Conservation (phyloP, 2,329 filamentous ascomycete genomes). For the Aspergillus quadrilineatus region DNA sequence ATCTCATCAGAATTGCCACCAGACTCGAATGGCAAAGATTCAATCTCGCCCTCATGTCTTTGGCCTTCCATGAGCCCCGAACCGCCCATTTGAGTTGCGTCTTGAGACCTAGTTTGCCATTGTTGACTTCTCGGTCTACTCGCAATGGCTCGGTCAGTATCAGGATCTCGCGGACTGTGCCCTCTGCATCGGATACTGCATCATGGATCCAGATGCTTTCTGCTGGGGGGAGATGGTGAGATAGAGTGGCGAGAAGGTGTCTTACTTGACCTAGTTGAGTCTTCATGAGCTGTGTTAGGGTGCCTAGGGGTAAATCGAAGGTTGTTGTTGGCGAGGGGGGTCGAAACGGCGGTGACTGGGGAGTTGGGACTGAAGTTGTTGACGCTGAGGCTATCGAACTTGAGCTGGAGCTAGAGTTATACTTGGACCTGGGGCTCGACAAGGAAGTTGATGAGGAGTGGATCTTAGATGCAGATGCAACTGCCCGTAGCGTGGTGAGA, state of each 20-base stretch:
- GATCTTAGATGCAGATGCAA: background rate
- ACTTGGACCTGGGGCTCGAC: background rate
- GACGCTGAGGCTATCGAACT: background rate
- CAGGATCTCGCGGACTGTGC: slow-evolving; percentile 33
- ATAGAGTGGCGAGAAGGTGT: slow-evolving; percentile 17
- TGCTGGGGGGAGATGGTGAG: background rate
- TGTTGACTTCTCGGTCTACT: slow-evolving; percentile 20
- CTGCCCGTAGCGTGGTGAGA: background rate
- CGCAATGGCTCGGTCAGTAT: slow-evolving; percentile 23
- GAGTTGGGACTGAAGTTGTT: background rate
- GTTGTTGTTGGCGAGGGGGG: background rate
- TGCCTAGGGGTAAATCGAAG: slow-evolving; percentile 6
- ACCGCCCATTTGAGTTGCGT: slow-evolving; percentile 23
- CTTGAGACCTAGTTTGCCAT: slow-evolving; percentile 15
- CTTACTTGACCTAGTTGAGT: slow-evolving; percentile 20
- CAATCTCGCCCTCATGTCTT: slow-evolving; percentile 19
- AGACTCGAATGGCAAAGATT: slow-evolving; percentile 21
- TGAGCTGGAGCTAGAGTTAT: background rate
- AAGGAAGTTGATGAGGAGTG: background rate
- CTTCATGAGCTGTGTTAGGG: slow-evolving; percentile 17
- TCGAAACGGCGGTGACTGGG: background rate
- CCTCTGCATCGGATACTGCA: slow-evolving; percentile 33
- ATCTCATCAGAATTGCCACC: slow-evolving; percentile 19
- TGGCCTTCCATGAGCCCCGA: slow-evolving; percentile 17
- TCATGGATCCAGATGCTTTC: slow-evolving; percentile 27